Evolutionary conservation across 345 rosid genomes (phyloP).

Genomic region (Passiflora organensis): DNA sequence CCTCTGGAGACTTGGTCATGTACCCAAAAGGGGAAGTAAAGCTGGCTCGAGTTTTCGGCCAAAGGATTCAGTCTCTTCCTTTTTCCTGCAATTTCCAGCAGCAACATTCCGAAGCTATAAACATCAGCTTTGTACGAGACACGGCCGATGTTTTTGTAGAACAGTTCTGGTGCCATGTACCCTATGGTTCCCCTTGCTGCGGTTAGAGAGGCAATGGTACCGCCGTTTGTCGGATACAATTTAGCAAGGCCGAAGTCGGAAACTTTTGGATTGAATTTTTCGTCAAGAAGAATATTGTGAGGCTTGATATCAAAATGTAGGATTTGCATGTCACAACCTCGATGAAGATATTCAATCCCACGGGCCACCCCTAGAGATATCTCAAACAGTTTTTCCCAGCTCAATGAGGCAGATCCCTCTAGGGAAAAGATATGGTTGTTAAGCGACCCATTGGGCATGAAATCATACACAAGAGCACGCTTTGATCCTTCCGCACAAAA

Average conservation of each 20-base stretch:
- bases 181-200: not conserved
- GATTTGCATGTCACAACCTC: constrained; percentile 6
- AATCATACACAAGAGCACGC: not conserved
- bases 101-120: constrained; percentile 1
- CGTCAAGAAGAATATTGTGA: constrained; percentile 1
- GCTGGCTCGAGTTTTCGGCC: not conserved
- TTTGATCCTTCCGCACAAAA: not conserved
- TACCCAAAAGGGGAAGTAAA: not conserved
- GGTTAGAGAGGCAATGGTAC: not conserved
- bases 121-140: constrained; percentile 1
- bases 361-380: constrained; percentile 4
- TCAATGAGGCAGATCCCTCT: not conserved
- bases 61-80: not conserved
- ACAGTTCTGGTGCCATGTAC: constrained; percentile 2
- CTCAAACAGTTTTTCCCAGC: not conserved
- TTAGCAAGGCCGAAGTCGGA: constrained; percentile 3
- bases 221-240: not conserved
- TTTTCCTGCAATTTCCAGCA: not conserved
- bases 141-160: not conserved
- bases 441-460: constrained; percentile 3
- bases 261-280: not conserved
- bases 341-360: not conserved
- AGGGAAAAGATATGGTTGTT: not conserved
- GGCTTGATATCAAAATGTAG: constrained; percentile 3
- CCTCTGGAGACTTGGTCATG: not conserved